Percentiles rank a stretch among this genome's conserved stretches.
phyloP scores from a whole-genome alignment of 371 early-diverging fungal species.

The Lichtheimia hyalospora region DNA sequence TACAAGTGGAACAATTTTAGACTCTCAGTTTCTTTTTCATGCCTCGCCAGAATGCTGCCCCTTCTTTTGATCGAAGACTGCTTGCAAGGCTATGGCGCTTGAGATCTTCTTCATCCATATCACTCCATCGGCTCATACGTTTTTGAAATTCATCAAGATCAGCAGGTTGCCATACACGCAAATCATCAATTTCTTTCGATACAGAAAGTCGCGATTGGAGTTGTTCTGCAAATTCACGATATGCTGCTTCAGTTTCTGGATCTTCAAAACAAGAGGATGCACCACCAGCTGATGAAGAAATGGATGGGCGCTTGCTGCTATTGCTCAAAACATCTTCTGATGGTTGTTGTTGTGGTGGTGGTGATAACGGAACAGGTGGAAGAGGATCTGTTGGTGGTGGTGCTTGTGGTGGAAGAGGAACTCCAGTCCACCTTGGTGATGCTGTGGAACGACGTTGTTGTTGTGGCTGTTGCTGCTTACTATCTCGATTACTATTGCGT shows the following conservation, averaged over 20 bases:
- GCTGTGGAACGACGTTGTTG: slow-evolving; percentile 3
- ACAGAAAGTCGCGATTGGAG: slow-evolving; percentile 21
- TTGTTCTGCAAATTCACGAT: slow-evolving; percentile 27
- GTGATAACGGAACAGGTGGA: slow-evolving; percentile 17
- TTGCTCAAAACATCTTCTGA: too few relatives aligned
- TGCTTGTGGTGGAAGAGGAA: slow-evolving; percentile 17
- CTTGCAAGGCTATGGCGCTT: slow-evolving; percentile 11
- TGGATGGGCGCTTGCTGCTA: slow-evolving; percentile 1
- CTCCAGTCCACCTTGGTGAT: slow-evolving; percentile 19
- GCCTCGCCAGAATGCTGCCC: slow-evolving; percentile 23
- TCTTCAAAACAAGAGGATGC: slow-evolving; percentile 6
- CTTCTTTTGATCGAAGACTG: slow-evolving; percentile 8
- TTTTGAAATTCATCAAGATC: slow-evolving; percentile 18
- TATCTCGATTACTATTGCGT: slow-evolving; percentile 16
- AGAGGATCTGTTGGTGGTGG: slow-evolving; percentile 27
- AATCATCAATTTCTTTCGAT: slow-evolving; percentile 26
- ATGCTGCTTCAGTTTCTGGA: slow-evolving; percentile 13
- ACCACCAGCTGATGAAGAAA: slow-evolving; percentile 3
- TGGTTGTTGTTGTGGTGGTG: not conserved
- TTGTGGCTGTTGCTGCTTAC: slow-evolving; percentile 2
- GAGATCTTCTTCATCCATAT: slow-evolving; percentile 4
- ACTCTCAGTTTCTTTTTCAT: slow-evolving; percentile 32
- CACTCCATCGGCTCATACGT: slow-evolving; percentile 4
- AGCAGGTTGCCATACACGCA: slow-evolving; percentile 18
- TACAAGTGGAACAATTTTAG: slow-evolving; percentile 1